Base-by-base conservation (phyloP, 129 eudicot species). In the Rutidosis leptorrhynchoides region DNA sequence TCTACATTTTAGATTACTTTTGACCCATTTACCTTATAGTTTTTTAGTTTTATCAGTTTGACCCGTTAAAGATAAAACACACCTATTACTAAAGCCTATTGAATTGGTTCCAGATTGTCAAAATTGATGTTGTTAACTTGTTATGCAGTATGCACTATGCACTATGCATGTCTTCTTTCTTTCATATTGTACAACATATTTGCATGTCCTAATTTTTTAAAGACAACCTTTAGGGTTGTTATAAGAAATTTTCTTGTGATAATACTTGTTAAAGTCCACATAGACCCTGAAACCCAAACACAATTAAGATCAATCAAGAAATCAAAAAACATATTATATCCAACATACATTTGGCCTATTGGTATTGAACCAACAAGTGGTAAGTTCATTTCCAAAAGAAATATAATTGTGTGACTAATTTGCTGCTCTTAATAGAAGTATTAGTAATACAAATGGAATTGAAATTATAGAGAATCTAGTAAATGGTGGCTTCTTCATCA, bases 401-500 rank as follows among this genome's bases (percentile, higher is more conserved):
- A n/a, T n/a, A n/a, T n/a, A n/a, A n/a, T n/a, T n/a, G n/a, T n/a
- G n/a, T n/a, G n/a, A n/a, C n/a, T n/a, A n/a, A n/a, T n/a, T n/a
- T n/a, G n/a, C n/a, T n/a, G n/a, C n/a, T n/a, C n/a, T n/a, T n/a
- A n/a, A n/a, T n/a, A n/a, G n/a, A n/a, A n/a, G n/a, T n/a, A n/a
- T n/a, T n/a, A n/a, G n/a, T n/a, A n/a, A n/a, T 28, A 73, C 26
- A 45, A 12, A 6, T 15, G 56, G 19, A 8, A 3, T 29, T 49
- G 2, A 62, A 22, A n/a, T 53, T 57, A 94, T 97, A 17, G 89
- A 84, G 53, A 94, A 86, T 81, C 97, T 83, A 68, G 42, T 75
- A 81, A 94, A 94, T 8, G 99, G 99, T 15, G 99, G 83, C 78
- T 94, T 94, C 90, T 89, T 94, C 99, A 94, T 94, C 90, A 89